Base-by-base conservation (phyloP, 768 basidiomycete genomes). In the Trametes elegans region DNA sequence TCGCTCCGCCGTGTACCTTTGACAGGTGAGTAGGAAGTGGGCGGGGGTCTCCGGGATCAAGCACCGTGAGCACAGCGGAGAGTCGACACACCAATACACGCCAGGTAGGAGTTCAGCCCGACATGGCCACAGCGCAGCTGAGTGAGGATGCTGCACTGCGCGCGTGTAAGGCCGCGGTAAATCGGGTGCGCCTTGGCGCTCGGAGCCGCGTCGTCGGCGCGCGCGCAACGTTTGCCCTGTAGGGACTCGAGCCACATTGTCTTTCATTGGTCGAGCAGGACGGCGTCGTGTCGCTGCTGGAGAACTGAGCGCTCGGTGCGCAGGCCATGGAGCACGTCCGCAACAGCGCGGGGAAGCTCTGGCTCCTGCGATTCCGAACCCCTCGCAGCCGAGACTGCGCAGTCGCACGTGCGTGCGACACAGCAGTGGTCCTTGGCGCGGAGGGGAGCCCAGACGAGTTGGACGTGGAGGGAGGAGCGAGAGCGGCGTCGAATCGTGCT, bases 361-460 rank as follows among this genome's bases (percentile, higher is more conserved):
- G 27, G 6, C 9, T 5, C 10, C 26, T 24, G 6, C 4, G 35
- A 19, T 11, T 35, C 46, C 10, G 14, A 23, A 11, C n/a, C 46
- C 9, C 14, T 36, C 7, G 48, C 48, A 3, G 24, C 48, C 4
- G 21, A 23, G 5, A 13, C 8, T 18, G 35, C 35, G 16, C 16
- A 5, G 13, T 13, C 21, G 3, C 26, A 16, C 26, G 48, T 16
- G 13, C 10, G 34, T 18, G 9, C n/a, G 23, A 38, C 48, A 2
- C 9, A 10, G 7, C 36, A 10, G 42, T 46, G 44, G 29, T 46
- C 44, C 16, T 32, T 10, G 16, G 3, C 7, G 29, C 29, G 5
- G 44, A 46, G 44, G 9, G 48, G 48, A 11, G 48, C 48, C 48
- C 48, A 49, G n/a, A 38, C 16, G n/a, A 49, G 9, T 18, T 10